These are phyloP conservation scores for Echium plantagineum DNA, from an alignment of 257 asterid genomes.

Conservation along the genomic window DNA sequence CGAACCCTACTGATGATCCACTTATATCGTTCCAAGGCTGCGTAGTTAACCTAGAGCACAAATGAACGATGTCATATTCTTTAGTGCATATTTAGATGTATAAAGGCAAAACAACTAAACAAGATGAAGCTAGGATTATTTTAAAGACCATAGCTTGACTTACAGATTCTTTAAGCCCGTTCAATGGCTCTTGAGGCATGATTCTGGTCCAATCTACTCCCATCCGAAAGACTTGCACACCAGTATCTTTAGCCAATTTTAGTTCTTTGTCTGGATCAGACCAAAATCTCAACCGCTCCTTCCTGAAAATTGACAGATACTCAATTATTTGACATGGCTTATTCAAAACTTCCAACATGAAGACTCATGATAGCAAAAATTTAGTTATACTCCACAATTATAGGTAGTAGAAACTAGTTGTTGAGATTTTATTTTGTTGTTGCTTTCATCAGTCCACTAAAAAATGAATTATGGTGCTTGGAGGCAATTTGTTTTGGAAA, in stretches of 20 bases:
- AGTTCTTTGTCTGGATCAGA: conserved; percentile 94
- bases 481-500: too few relatives aligned
- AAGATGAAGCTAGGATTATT: not conserved
- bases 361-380: not conserved
- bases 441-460: too few relatives aligned
- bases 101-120: not conserved
- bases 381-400: too few relatives aligned
- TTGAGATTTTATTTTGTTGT: too few relatives aligned
- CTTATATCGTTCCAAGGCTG: conserved; percentile 87
- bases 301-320: conserved; percentile 37
- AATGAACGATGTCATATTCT: not conserved
- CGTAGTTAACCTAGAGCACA: conserved; percentile 56
- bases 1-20: conserved; percentile 80
- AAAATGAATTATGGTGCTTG: not conserved
- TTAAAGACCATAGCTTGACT: conserved; percentile 16
- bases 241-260: conserved; percentile 81
- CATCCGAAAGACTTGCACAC: conserved; percentile 85
- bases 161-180: conserved; percentile 50
- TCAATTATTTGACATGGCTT: not conserved
- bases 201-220: conserved; percentile 95
- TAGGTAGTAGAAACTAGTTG: too few relatives aligned
- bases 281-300: conserved; percentile 95
- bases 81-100: not conserved
- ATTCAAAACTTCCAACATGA: not conserved
- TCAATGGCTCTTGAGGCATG: conserved; percentile 80